A percentile compares a stretch with the other conserved stretches of the same genome.
phyloP scores from a whole-genome alignment of 805 yeast genomes.

The Henningerozyma blattae region DNA sequence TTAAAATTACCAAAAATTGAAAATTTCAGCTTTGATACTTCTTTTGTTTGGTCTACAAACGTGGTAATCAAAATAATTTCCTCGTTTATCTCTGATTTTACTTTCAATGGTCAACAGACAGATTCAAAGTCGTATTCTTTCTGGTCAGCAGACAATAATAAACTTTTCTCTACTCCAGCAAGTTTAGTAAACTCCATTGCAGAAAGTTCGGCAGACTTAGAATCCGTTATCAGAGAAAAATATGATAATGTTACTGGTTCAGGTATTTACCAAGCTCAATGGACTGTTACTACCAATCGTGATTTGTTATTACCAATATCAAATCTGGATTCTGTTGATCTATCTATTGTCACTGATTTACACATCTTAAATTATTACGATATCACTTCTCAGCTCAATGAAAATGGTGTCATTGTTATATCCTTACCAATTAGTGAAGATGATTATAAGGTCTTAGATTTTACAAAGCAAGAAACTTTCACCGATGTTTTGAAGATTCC shows the following conservation, averaged over 20 bases:
- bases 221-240: constrained; percentile 45
- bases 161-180: constrained; percentile 42
- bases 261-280: constrained; percentile 64
- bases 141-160: constrained; percentile 60
- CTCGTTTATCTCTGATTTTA: constrained; percentile 25
- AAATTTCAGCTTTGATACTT: no score
- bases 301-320: constrained; percentile 13
- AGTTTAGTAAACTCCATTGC: constrained; percentile 61
- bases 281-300: constrained; percentile 26
- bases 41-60: constrained; percentile 44
- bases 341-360: constrained; percentile 52
- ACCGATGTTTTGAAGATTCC: constrained; percentile 40
- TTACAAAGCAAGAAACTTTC: constrained; percentile 31
- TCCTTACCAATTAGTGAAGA: constrained; percentile 21
- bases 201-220: constrained; percentile 42
- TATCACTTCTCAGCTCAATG: constrained; percentile 45
- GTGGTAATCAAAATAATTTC: constrained; percentile 38
- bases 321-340: constrained; percentile 46
- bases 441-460: no score
- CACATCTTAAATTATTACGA: constrained; percentile 45
- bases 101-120: constrained; percentile 11
- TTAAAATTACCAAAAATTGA: constrained; percentile 37
- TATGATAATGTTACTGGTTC: constrained; percentile 65
- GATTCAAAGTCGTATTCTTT: constrained; percentile 30
- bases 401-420: constrained; percentile 41